A percentile compares a stretch with the other conserved stretches of the same genome.
Evolutionary conservation across 495 filamentous ascomycete genomes (phyloP).

Genomic region (Halenospora varia): DNA sequence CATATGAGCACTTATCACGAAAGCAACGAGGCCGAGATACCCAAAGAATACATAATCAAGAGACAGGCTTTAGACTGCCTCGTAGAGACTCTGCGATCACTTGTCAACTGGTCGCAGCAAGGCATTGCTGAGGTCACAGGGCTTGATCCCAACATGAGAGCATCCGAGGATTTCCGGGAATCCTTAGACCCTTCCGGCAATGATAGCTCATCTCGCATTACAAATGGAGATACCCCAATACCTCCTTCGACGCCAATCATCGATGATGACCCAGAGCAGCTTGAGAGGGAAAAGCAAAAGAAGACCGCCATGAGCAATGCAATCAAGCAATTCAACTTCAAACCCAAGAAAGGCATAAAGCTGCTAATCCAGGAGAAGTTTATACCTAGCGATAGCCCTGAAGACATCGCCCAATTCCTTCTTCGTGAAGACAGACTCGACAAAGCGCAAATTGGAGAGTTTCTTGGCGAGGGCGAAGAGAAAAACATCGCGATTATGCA

Average conservation of each 20-base stretch:
- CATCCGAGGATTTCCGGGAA: slow-evolving; percentile 76
- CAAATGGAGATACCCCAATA: slow-evolving; percentile 54
- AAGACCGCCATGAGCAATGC: slow-evolving; percentile 90
- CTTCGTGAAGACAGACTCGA: slow-evolving; percentile 70
- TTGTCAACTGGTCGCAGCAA: slow-evolving; percentile 90
- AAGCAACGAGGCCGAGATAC: slow-evolving; percentile 63
- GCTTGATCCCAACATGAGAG: slow-evolving; percentile 45
- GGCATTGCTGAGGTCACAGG: slow-evolving; percentile 58
- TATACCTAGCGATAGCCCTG: slow-evolving; percentile 67
- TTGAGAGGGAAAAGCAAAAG: slow-evolving; percentile 88
- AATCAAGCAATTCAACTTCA: slow-evolving; percentile 94
- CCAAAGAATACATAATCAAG: slow-evolving; percentile 84
- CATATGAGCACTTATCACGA: slow-evolving; percentile 53
- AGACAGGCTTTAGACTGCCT: slow-evolving; percentile 82
- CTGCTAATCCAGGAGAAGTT: slow-evolving; percentile 77
- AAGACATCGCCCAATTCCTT: slow-evolving; percentile 84
- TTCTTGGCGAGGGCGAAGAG: slow-evolving; percentile 86
- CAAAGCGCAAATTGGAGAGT: slow-evolving; percentile 91
- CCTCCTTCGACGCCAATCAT: slow-evolving; percentile 68
- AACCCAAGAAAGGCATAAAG: slow-evolving; percentile 92
- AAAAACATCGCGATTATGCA: slow-evolving; percentile 98
- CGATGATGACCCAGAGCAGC: slow-evolving; percentile 85
- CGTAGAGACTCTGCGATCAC: slow-evolving; percentile 79
- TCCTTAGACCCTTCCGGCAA: slow-evolving; percentile 65
- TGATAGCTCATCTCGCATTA: slow-evolving; percentile 43